Percentiles rank a stretch among this genome's conserved stretches.
Conservation (phyloP, 192 early-diverging fungal genomes). For the Rhizoclosmatium globosum region DNA sequence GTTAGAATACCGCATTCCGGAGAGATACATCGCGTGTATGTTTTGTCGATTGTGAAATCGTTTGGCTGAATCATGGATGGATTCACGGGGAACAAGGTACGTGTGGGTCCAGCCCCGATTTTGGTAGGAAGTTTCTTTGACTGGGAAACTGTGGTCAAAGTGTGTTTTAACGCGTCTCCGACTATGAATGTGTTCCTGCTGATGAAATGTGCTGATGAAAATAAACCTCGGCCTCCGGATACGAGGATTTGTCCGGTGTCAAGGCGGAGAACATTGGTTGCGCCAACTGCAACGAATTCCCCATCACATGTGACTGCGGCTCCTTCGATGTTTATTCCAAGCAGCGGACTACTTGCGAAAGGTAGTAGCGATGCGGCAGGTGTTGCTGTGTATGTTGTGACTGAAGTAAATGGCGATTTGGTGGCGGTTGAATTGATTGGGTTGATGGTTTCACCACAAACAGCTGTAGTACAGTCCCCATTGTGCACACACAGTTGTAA, state of each 20-base stretch:
- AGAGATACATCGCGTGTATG: not conserved
- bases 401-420: not conserved
- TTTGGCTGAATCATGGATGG: slow-evolving; percentile 8
- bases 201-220: not conserved
- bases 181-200: not conserved
- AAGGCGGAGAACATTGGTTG: not conserved
- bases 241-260: slow-evolving; percentile 5
- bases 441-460: too few species aligned
- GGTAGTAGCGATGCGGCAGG: not conserved
- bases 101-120: not conserved
- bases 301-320: slow-evolving; percentile 6
- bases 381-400: not conserved
- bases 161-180: not conserved
- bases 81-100: not conserved
- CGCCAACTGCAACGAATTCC: not conserved
- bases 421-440: too few species aligned
- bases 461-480: too few species aligned
- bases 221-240: not conserved
- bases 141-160: not conserved
- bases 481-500: too few species aligned
- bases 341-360: not conserved
- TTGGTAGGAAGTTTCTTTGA: not conserved
- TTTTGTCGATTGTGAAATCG: slow-evolving; percentile 16
- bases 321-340: not conserved
- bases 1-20: not conserved